phyloP scores from a whole-genome alignment of 371 early-diverging fungal genomes.

The Actinomortierella wolfii region DNA sequence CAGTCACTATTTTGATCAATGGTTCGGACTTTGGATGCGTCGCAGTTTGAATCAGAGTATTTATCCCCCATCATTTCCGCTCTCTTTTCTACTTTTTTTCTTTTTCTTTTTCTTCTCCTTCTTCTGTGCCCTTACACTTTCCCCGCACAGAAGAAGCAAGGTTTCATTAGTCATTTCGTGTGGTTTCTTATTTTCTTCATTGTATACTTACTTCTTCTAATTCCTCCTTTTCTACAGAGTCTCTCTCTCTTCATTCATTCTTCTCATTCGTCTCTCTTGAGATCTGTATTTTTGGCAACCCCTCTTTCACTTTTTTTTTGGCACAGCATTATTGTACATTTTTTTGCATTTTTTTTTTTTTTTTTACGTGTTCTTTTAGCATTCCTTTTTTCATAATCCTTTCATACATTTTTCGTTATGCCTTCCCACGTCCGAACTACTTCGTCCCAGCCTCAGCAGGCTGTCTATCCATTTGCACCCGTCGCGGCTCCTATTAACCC shows the following conservation, averaged over 20 bases:
- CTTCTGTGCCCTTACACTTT: conserved; percentile 28
- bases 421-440: conserved; percentile 27
- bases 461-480: conserved; percentile 55
- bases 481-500: conserved; percentile 58
- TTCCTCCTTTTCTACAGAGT: conserved; percentile 6
- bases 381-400: conserved; percentile 7
- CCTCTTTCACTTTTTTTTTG: too few species aligned
- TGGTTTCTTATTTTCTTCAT: too few species aligned
- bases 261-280: neutral
- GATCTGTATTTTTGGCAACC: conserved; percentile 9
- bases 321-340: conserved; percentile 8
- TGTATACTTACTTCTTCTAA: too few species aligned
- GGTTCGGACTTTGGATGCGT: too few species aligned
- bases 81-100: conserved; percentile 24
- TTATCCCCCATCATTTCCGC: conserved; percentile 11
- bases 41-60: too few species aligned
- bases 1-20: too few species aligned
- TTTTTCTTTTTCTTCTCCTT: conserved; percentile 17
- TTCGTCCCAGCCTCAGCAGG: conserved; percentile 11
- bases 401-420: conserved; percentile 8
- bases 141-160: conserved; percentile 7
- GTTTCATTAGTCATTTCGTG: too few species aligned
- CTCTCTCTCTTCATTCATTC: conserved; percentile 8
- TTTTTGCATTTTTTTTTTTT: conserved; percentile 13
- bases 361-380: conserved; percentile 11